Evolutionary conservation across 2,329 filamentous ascomycete genomes (phyloP).

Genomic region (Tolypocladium tropicale): DNA sequence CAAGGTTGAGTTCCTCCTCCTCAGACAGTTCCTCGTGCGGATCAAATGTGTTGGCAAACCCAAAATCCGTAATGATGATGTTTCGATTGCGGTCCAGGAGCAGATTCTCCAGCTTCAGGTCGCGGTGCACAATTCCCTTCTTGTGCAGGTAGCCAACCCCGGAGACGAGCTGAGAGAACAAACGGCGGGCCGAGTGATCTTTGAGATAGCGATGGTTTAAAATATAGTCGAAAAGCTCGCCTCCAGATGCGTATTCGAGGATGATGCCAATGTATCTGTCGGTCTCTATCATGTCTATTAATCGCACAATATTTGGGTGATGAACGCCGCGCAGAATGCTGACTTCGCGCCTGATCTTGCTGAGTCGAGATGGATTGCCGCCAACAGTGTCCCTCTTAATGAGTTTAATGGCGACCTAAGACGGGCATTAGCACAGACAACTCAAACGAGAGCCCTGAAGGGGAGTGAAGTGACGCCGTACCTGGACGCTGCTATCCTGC

Average conservation of each 20-base stretch:
- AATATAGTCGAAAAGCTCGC: slow-evolving; percentile 97
- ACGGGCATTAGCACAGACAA: slow-evolving; percentile 6
- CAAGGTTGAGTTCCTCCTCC: slow-evolving; percentile 79
- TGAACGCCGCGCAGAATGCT: slow-evolving; percentile 78
- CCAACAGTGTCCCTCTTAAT: slow-evolving; percentile 88
- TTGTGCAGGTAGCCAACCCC: slow-evolving; percentile 97
- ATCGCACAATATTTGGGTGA: slow-evolving; percentile 91
- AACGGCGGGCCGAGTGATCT: slow-evolving; percentile 76
- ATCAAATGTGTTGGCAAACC: slow-evolving; percentile 96
- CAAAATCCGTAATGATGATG: slow-evolving; percentile 99
- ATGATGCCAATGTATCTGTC: slow-evolving; percentile 97
- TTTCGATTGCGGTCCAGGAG: slow-evolving; percentile 93
- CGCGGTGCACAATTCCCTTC: slow-evolving; percentile 95
- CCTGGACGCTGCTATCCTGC: slow-evolving; percentile 80
- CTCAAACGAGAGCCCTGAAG: not conserved
- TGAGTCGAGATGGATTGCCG: slow-evolving; percentile 75
- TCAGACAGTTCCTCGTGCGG: slow-evolving; percentile 77
- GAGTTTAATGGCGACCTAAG: slow-evolving; percentile 88
- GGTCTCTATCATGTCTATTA: slow-evolving; percentile 98
- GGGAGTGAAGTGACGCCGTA: slow-evolving; percentile 22
- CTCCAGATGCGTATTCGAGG: slow-evolving; percentile 93
- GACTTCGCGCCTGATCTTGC: slow-evolving; percentile 97
- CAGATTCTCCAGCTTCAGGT: slow-evolving; percentile 92
- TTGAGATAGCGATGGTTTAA: slow-evolving; percentile 94
- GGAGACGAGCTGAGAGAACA: slow-evolving; percentile 93